Conservation (phyloP, 2,329 filamentous ascomycete species). For the Fusarium praegraminearum region DNA sequence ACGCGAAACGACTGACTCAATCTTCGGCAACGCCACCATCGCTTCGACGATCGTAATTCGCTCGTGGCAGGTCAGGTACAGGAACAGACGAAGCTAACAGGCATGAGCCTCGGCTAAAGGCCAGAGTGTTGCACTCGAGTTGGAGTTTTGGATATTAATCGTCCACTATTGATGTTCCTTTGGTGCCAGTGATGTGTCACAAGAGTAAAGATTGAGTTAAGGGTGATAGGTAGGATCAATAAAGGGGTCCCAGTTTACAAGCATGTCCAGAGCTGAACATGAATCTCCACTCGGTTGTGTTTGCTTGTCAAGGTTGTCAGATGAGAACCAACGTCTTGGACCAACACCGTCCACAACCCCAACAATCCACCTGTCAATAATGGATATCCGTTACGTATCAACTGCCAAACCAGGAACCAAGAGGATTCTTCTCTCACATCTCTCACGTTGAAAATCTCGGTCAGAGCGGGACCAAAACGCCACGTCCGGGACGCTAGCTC, state of each 20-base stretch:
- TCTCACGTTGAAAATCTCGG: neutral
- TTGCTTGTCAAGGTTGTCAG: neutral
- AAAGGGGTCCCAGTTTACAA: slow-evolving; percentile 22
- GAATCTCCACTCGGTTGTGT: neutral
- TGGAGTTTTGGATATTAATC: neutral
- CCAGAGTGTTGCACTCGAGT: neutral
- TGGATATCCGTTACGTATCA: slow-evolving; percentile 10
- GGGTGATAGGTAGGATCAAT: neutral
- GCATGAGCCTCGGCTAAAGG: slow-evolving; percentile 3
- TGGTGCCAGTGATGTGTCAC: neutral
- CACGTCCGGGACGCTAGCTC: slow-evolving; percentile 3
- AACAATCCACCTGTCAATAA: neutral
- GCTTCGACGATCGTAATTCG: slow-evolving; percentile 4
- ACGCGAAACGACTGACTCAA: slow-evolving; percentile 21
- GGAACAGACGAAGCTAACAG: neutral
- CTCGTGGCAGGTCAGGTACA: neutral
- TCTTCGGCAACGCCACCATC: neutral
- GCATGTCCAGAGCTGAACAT: slow-evolving; percentile 9
- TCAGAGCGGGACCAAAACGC: slow-evolving; percentile 3
- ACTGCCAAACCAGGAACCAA: neutral
- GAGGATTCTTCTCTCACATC: neutral
- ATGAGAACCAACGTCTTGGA: neutral
- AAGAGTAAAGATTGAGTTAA: slow-evolving; percentile 9
- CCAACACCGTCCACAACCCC: neutral
- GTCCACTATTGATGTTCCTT: slow-evolving; percentile 19